These are phyloP conservation scores for Penicillium odoratum DNA, from an alignment of 495 filamentous ascomycete genomes.

Conservation along the genomic window DNA sequence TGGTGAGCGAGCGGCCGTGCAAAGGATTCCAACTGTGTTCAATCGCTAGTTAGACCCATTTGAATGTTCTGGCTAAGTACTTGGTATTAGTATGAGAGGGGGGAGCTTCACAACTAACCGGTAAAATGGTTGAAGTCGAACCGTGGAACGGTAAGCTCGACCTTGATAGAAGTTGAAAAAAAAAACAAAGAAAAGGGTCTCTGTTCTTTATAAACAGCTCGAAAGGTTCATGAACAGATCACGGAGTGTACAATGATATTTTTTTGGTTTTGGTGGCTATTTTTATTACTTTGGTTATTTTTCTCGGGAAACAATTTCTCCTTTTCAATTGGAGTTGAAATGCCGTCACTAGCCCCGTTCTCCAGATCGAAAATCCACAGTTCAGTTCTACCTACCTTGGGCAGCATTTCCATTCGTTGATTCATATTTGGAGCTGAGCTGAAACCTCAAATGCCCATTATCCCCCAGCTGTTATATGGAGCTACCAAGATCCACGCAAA, in stretches of 20 bases:
- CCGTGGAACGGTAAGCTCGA: constrained; percentile 2
- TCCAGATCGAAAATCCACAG: constrained; percentile 14
- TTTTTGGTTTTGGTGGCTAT: not conserved
- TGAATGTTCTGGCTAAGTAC: not conserved
- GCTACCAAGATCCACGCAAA: not conserved
- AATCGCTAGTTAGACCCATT: not conserved
- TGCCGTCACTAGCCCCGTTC: constrained; percentile 8
- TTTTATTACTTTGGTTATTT: not conserved
- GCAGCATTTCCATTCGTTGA: constrained; percentile 10
- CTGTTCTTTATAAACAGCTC: not conserved
- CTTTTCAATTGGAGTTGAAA: constrained; percentile 14
- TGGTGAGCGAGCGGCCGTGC: not conserved
- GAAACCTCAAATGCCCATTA: constrained; percentile 5
- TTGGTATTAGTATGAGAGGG: not conserved
- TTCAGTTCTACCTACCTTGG: not conserved
- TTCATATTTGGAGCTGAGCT: constrained; percentile 16
- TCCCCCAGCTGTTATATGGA: constrained; percentile 1
- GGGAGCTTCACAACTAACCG: not conserved
- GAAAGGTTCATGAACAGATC: constrained; percentile 9
- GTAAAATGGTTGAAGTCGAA: not conserved
- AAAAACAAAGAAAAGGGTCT: not conserved
- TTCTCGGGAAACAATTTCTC: constrained; percentile 4
- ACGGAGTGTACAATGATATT: constrained; percentile 3
- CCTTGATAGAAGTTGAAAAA: not conserved
- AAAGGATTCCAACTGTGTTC: not conserved